Evolutionary conservation across 805 yeast species (phyloP), one percentile per base, ranked within the genome.

Genomic region (Candida golubevii): DNA sequence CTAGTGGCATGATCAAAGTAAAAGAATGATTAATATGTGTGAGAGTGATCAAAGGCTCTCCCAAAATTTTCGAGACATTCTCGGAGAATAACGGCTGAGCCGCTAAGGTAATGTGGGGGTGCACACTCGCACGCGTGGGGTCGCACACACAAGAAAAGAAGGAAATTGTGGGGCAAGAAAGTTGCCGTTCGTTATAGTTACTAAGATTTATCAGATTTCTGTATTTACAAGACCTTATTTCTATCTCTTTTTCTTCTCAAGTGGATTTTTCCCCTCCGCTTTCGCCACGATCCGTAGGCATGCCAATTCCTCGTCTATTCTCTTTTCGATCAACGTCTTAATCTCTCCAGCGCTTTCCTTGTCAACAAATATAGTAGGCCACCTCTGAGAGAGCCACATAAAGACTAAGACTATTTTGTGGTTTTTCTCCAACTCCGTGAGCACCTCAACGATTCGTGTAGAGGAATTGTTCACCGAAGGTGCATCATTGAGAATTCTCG

Each of bases 301-400:
- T 9, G 44, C 45, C 48, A 79, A 61, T 61, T 77, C 78, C 49
- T 75, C 76, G 47, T 71, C 69, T 35, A 83, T 80, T 41, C 78
- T 64, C 47, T 69, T 71, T 58, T 90, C 96, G 41, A 88, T 79
- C 48, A 86, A 64, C 27, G 77, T 67, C 59, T 85, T 85, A 54
- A 88, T 62, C 44, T 85, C 86, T 23, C 63, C 60, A 0, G 96
- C 96, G 38, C 88, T 77, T 46, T 82, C 86, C 12, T 80, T 71
- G 61, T 88, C 96, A 13, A 85, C 77, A 54, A 89, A 87, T 40
- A 80, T 74, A 28, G 83, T 80, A 1, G 97, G 96, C 70, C 84
- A 91, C 56, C 97, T 71, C 60, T 87, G 90, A 43, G 86, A 75
- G 49, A 91, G 70, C 99, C 99, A 91, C 58, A 88, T 68, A 58